phyloP scores from a whole-genome alignment of 2,329 filamentous ascomycete genomes.

The Sporothrix euskadiensis region DNA sequence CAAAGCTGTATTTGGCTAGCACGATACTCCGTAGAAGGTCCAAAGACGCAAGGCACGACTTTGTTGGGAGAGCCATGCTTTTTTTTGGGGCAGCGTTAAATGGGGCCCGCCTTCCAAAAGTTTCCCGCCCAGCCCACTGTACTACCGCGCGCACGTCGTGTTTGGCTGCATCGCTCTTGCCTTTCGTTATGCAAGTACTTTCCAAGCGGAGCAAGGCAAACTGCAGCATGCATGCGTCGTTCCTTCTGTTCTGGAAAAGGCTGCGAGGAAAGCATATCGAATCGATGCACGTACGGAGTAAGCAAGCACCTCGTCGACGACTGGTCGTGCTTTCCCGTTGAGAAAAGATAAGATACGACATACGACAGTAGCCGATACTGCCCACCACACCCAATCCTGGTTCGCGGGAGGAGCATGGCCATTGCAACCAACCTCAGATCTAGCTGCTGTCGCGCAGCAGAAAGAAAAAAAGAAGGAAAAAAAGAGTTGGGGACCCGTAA shows the following conservation, averaged over 20 bases:
- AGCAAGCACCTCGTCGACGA: neutral
- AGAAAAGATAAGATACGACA: neutral
- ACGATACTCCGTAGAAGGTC: neutral
- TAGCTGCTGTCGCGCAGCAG: neutral
- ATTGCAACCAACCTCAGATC: slow-evolving; percentile 5
- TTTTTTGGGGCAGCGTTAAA: slow-evolving; percentile 4
- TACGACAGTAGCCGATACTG: neutral
- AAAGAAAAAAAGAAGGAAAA: neutral
- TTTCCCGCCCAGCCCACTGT: neutral
- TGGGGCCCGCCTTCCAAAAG: neutral
- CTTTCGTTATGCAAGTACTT: slow-evolving; percentile 7
- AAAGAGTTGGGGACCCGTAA: slow-evolving; percentile 19
- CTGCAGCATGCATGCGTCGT: neutral
- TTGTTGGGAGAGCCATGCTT: slow-evolving; percentile 26
- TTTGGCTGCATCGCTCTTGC: neutral
- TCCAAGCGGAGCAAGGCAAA: neutral
- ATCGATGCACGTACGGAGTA: neutral
- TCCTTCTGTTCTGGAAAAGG: neutral
- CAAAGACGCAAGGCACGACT: slow-evolving; percentile 22
- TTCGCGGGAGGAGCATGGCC: neutral
- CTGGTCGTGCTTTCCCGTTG: slow-evolving; percentile 3
- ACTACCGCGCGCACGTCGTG: neutral
- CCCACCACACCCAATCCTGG: neutral
- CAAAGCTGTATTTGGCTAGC: slow-evolving; percentile 10
- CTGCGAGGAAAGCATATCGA: neutral